These are phyloP conservation scores for Solanum sejunctum DNA, from an alignment of 257 asterid genomes.

Conservation along the genomic window DNA sequence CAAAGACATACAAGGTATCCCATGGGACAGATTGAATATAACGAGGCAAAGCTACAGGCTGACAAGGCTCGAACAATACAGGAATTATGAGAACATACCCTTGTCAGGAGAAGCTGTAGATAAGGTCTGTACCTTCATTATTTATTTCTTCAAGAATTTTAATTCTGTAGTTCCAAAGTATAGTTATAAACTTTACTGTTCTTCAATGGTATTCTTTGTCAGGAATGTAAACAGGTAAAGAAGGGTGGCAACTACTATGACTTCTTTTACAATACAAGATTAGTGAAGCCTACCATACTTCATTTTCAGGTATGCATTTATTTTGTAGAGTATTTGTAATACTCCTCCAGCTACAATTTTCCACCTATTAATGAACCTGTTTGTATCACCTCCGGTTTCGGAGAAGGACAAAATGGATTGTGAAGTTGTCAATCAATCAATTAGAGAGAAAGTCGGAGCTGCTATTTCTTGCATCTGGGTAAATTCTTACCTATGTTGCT, in stretches of 20 bases:
- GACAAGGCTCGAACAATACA: conserved; percentile 62
- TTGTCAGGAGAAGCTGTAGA: conserved; percentile 44
- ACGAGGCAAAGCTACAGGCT: conserved; percentile 46
- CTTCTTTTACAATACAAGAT: conserved; percentile 60
- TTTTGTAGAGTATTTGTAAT: background rate
- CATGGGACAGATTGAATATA: conserved; percentile 60
- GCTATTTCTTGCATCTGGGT: background rate
- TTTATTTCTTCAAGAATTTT: background rate
- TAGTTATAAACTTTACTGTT: background rate
- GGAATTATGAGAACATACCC: conserved; percentile 53
- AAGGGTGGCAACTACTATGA: conserved; percentile 52
- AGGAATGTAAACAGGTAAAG: conserved; percentile 30
- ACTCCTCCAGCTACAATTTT: background rate
- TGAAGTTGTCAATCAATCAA: background rate
- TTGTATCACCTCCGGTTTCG: background rate
- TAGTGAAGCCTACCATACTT: conserved; percentile 75
- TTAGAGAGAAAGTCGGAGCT: background rate
- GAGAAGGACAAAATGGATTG: background rate
- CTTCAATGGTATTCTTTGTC: background rate
- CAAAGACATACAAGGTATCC: conserved; percentile 76
- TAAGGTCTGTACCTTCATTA: conserved; percentile 26
- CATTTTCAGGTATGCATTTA: conserved; percentile 55
- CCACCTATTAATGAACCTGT: background rate
- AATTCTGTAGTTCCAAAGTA: background rate
- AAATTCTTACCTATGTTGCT: background rate